Evolutionary conservation across 139 green algal species (phyloP), one percentile per base, ranked within the genome.

Genomic region (Coelastrella sp.): DNA sequence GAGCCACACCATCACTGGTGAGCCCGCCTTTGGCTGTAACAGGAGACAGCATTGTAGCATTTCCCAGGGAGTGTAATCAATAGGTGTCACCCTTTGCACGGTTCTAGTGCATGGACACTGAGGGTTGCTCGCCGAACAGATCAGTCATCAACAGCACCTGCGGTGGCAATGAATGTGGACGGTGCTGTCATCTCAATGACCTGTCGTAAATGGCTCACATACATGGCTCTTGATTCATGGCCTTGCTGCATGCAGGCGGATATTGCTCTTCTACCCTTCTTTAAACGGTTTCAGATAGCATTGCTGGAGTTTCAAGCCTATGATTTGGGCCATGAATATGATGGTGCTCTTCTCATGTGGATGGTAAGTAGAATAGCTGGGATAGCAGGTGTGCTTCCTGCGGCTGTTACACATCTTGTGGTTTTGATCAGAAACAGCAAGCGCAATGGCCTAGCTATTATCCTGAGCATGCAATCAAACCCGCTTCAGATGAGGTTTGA

Each of bases 331-430:
- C n/a, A 8, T 6, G 6, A 78, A 24, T 14, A 60, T 7, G 57
- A 27, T 22, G 85, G 85, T 7, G 59, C 8, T 94, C 89, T 92
- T 49, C 20, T 58, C 6, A 27, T 74, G 6, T 90, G 85, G 85
- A n/a, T 90, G 85, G 85, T 90, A 25, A 83, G 85, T 27, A 4
- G 19, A 12, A 8, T 25, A 56, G 75, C 75, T 49, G 35, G 35
- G 35, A 17, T 72, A 17, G 12, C 63, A 72, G 15, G 63, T 72
- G 63, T 72, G 63, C 15, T 72, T 72, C 12, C 5, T 72, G 63
- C 15, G 4, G 63, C 15, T 22, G 12, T 5, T 72, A 72, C 63
- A 72, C 63, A 72, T 14, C 63, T 17, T 72, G 12, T 72, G 63
- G 5, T 72, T 72, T 22, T 72, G 63, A 72, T 7, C 15, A 17